Conservation (phyloP, 345 rosid genomes). For the Eutrema heterophyllum region DNA sequence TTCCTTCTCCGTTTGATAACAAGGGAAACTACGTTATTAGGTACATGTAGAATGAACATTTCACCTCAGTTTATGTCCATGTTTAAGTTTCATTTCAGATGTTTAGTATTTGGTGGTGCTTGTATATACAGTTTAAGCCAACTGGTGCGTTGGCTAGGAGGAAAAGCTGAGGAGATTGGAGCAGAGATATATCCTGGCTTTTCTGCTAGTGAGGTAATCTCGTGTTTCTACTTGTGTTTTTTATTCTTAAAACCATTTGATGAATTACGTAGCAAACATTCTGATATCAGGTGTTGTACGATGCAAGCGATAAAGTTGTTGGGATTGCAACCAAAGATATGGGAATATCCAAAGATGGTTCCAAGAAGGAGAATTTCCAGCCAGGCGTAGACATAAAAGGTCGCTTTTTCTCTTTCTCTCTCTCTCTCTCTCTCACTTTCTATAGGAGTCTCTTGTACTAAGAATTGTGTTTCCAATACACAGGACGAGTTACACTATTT, state of each 20-base stretch:
- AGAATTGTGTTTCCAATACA: constrained; percentile 22
- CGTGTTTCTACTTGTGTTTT: background rate
- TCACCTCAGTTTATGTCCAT: background rate
- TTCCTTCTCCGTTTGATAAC: constrained; percentile 90
- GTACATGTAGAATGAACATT: constrained; percentile 26
- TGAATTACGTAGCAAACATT: constrained; percentile 4
- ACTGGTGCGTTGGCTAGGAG: constrained; percentile 80
- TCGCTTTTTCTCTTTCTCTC: constrained; percentile 29
- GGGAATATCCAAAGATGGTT: constrained; percentile 93
- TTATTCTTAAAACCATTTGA: background rate
- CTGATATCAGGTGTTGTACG: constrained; percentile 58
- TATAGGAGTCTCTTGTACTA: background rate
- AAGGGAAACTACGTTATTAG: constrained; percentile 87
- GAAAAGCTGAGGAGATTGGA: constrained; percentile 93
- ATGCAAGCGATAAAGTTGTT: constrained; percentile 54
- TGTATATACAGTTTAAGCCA: constrained; percentile 69
- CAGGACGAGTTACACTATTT: constrained; percentile 72
- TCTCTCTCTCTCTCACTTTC: background rate
- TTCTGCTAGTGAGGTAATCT: constrained; percentile 82
- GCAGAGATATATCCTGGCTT: constrained; percentile 96
- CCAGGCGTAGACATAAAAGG: constrained; percentile 82
- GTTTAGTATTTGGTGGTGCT: constrained; percentile 4
- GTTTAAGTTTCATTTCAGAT: background rate
- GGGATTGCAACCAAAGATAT: constrained; percentile 94
- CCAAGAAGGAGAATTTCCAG: constrained; percentile 82